Conservation (phyloP, 805 yeast genomes). For the Ogataea haglerorum region DNA sequence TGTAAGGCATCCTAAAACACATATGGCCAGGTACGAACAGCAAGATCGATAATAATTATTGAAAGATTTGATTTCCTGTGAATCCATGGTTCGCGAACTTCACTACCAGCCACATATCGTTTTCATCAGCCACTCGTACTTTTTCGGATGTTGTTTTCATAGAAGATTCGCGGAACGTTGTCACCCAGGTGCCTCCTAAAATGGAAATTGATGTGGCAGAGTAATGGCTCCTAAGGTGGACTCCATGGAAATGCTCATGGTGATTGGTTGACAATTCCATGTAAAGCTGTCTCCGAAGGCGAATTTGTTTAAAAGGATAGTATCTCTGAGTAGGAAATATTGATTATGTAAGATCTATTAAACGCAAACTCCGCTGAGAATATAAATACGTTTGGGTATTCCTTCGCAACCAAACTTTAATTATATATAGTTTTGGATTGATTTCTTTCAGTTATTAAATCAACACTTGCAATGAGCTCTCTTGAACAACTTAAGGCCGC, state of each 20-base stretch:
- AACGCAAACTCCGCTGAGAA: neutral
- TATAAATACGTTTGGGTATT: conserved; percentile 6
- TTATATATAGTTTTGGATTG: neutral
- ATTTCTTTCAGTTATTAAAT: neutral
- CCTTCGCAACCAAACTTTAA: conserved; percentile 2
- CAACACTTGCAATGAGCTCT: conserved; percentile 45
- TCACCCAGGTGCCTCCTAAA: conserved; percentile 6
- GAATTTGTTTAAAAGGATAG: neutral
- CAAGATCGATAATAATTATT: too few relatives aligned
- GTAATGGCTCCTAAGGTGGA: conserved; percentile 1
- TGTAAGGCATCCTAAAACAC: too few relatives aligned
- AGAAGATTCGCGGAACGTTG: conserved; percentile 8
- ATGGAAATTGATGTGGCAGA: conserved; percentile 4
- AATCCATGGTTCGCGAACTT: too few relatives aligned
- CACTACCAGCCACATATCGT: neutral
- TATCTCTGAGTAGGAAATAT: neutral
- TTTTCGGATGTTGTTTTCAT: conserved; percentile 4
- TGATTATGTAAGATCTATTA: conserved; percentile 6
- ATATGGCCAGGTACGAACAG: too few relatives aligned
- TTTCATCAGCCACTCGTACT: neutral
- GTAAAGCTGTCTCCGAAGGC: neutral
- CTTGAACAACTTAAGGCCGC: conserved; percentile 90
- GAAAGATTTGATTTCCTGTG: too few relatives aligned
- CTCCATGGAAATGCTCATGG: neutral
- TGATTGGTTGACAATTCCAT: neutral